phyloP scores from a whole-genome alignment of 495 filamentous ascomycete species.

The Hypoxylon fragiforme region DNA sequence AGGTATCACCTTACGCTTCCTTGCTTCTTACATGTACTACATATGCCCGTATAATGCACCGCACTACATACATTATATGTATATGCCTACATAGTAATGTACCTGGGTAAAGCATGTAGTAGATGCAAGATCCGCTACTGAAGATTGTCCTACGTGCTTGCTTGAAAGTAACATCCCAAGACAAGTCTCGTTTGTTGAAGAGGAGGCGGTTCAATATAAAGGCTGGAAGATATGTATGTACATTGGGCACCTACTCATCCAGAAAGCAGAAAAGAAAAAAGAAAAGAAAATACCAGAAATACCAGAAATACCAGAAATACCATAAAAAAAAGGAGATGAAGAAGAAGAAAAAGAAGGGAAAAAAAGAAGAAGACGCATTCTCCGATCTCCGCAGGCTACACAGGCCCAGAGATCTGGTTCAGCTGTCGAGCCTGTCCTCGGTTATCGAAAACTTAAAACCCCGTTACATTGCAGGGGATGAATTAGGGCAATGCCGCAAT shows the following conservation, averaged over 20 bases:
- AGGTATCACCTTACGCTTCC: conserved; percentile 7
- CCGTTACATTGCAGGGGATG: conserved; percentile 1
- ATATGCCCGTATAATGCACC: too few species aligned
- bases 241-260: too few species aligned
- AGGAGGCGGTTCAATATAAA: too few species aligned
- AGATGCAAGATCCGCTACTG: conserved; percentile 25
- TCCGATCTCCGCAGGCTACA: conserved; percentile 22
- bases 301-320: too few species aligned
- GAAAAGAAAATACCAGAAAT: too few species aligned
- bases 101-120: too few species aligned
- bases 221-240: too few species aligned
- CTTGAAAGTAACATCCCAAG: conserved; percentile 2
- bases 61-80: neutral
- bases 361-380: conserved; percentile 1
- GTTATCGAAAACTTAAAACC: conserved; percentile 31
- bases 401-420: conserved; percentile 40
- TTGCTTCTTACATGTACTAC: neutral
- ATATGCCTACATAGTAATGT: too few species aligned
- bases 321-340: too few species aligned
- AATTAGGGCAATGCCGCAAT: neutral
- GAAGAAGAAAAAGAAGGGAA: neutral
- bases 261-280: too few species aligned
- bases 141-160: conserved; percentile 21
- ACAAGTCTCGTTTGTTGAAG: conserved; percentile 9
- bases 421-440: conserved; percentile 20